A percentile compares a stretch with the other conserved stretches of the same genome.
These are phyloP conservation scores for Kluyveromyces marxianus DNA, from an alignment of 1,139 yeast genomes.

Conservation along the genomic window DNA sequence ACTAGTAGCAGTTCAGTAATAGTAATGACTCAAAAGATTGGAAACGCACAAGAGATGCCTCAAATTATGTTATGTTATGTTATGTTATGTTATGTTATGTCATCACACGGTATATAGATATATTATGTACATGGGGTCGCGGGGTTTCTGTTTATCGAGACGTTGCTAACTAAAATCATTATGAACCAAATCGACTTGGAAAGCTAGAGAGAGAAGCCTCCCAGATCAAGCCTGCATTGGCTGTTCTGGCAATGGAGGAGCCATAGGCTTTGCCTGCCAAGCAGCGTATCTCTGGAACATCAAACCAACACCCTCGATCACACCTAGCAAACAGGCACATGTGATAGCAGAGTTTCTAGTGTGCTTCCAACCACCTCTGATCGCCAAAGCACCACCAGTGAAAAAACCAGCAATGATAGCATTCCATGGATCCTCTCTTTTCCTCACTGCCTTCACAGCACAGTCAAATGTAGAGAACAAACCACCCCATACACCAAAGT, in stretches of 20 bases:
- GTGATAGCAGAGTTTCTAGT: conserved; percentile 95
- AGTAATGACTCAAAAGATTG: too few species aligned
- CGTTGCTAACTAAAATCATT: too few species aligned
- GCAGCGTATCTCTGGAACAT: conserved; percentile 91
- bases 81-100: too few species aligned
- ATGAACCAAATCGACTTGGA: too few species aligned
- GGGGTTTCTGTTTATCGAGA: too few species aligned
- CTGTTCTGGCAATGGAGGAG: conserved; percentile 64
- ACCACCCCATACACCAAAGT: conserved; percentile 99
- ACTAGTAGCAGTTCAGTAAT: too few species aligned
- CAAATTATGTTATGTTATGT: too few species aligned
- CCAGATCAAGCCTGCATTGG: conserved; percentile 30
- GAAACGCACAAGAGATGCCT: too few species aligned
- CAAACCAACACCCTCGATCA: conserved; percentile 97
- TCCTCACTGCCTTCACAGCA: conserved; percentile 88
- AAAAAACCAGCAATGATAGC: conserved; percentile 97
- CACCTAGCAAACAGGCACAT: conserved; percentile 94
- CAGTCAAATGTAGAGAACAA: conserved; percentile 93
- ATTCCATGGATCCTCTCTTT: conserved; percentile 97
- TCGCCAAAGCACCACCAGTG: conserved; percentile 96
- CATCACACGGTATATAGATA: too few species aligned
- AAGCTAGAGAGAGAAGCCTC: neutral
- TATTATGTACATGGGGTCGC: neutral
- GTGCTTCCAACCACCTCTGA: conserved; percentile 98
- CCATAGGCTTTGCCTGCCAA: conserved; percentile 72